Evolutionary conservation across 768 basidiomycete genomes (phyloP), one percentile per base, ranked within the genome.

Genomic region (Kwoniella bestiolae): DNA sequence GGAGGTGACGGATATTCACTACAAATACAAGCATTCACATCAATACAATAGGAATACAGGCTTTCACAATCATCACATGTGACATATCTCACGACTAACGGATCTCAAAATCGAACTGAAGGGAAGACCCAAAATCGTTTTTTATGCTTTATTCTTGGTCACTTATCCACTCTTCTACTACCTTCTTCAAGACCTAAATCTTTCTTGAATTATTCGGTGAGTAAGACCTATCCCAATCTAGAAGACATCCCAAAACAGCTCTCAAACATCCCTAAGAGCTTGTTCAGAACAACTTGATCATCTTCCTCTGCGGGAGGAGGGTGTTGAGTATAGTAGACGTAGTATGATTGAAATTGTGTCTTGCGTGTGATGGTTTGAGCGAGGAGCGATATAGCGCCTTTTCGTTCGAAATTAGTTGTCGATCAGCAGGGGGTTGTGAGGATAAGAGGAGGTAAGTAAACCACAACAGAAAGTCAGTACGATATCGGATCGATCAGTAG

Each of bases 161-260:
- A 18, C 18, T 16, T 18, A 41, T 41, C 38, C 4, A 41, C 18
- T 41, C 38, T 41, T 41, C 38, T 41, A 1, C 1, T 14, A 3
- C 18, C 38, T 41, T 41, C 18, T 18, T 9, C 38, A 9, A 41
- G 5, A 41, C 4, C 38, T 41, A n/a, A n/a, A n/a, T n/a, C 18
- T 41, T 14, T 41, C 38, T 56, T 29, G 29, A 23, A 35, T 34
- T 6, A n/a, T n/a, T 12, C 14, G 34, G 11, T 35, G 12, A 29
- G 28, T 18, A 18, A 34, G 5, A 35, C 18, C 38, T 28, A 56
- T 8, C 31, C 31, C 18, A 26, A 18, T 2, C 21, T 35, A 3
- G 68, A 63, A 4, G 49, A 35, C 51, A 65, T 53, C 21, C 67
- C 56, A 55, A 72, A 72, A 45, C 60, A 68, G 23, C n/a, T 67